Conservation (phyloP, 2,329 filamentous ascomycete genomes). For the Blastomyces percursus region DNA sequence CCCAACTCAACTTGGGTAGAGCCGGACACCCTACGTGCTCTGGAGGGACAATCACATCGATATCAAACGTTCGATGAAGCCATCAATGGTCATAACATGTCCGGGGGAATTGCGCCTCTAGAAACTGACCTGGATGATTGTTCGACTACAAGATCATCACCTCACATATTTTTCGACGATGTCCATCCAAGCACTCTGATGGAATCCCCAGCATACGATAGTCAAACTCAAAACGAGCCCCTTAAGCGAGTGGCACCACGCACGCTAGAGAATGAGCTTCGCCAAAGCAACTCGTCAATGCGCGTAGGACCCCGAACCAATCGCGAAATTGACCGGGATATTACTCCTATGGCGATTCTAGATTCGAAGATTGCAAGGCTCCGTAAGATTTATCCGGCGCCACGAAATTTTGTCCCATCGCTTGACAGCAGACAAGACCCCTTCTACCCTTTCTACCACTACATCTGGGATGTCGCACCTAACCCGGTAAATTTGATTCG, state of each 20-base stretch:
- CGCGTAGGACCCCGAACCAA: neutral
- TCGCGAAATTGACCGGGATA: neutral
- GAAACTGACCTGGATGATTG: neutral
- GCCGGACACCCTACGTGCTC: conserved; percentile 25
- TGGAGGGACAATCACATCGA: conserved; percentile 21
- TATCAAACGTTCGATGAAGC: conserved; percentile 20
- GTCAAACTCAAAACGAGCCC: neutral
- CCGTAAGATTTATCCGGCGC: neutral
- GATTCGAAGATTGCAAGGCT: neutral
- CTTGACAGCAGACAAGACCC: neutral
- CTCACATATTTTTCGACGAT: conserved; percentile 1
- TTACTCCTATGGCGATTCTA: neutral
- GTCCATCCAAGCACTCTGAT: neutral
- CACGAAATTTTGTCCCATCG: neutral
- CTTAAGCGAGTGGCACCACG: neutral
- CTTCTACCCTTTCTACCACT: conserved; percentile 1
- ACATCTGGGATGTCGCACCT: conserved; percentile 5
- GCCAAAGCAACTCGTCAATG: neutral
- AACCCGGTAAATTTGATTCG: conserved; percentile 16
- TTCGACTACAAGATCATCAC: neutral
- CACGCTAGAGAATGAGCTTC: neutral
- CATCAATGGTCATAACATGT: conserved; percentile 10
- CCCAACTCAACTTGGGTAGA: conserved; percentile 22
- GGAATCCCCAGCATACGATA: neutral
- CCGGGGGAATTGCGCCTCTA: neutral